phyloP scores from a whole-genome alignment of 257 asterid species.

The Fraxinus cuspidata region DNA sequence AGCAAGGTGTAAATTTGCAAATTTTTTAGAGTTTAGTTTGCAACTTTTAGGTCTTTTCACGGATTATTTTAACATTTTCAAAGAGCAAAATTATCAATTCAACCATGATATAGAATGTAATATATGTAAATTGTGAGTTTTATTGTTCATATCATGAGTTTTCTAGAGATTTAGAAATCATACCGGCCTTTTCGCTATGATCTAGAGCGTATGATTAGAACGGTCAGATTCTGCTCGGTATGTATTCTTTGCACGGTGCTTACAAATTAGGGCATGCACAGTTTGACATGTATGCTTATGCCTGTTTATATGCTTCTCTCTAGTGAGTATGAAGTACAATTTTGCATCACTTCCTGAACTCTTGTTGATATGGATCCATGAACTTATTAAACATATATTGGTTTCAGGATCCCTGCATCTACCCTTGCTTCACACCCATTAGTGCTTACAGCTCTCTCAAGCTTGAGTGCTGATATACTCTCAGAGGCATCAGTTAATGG shows the following conservation, averaged over 20 bases:
- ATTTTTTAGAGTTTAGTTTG: not conserved
- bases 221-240: not conserved
- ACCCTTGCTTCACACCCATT: conserved; percentile 86
- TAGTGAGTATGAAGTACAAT: not conserved
- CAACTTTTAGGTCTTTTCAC: not conserved
- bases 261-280: conserved; percentile 22
- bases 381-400: conserved; percentile 27
- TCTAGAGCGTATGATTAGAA: not conserved
- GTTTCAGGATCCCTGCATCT: conserved; percentile 89
- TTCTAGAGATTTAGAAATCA: not conserved
- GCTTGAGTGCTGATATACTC: conserved; percentile 75
- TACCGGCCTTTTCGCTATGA: not conserved
- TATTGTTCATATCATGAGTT: not conserved
- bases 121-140: not conserved
- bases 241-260: not conserved
- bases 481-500: conserved; percentile 97
- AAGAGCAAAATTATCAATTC: not conserved
- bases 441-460: conserved; percentile 87
- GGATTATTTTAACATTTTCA: not conserved
- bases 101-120: not conserved
- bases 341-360: conserved; percentile 22
- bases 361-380: conserved; percentile 19
- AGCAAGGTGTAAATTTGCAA: not conserved
- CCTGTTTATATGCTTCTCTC: conserved; percentile 13
- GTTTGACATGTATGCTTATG: conserved; percentile 18